These are phyloP conservation scores for Thermoascus crustaceus DNA, from an alignment of 2,329 filamentous ascomycete species.

Conservation along the genomic window DNA sequence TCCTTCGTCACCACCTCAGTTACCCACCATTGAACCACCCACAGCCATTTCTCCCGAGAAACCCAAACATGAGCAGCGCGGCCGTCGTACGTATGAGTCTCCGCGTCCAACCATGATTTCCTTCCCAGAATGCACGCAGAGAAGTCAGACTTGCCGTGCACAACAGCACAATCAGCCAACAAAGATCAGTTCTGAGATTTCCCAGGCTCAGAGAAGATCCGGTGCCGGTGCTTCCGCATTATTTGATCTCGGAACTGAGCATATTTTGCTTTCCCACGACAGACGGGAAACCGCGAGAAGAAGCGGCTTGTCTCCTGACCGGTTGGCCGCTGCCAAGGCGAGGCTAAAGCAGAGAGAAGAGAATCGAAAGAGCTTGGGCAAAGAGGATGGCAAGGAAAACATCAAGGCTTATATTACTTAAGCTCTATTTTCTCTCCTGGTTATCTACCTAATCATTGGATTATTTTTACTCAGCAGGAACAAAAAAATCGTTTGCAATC, in stretches of 20 bases:
- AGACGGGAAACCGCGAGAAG: too few species aligned
- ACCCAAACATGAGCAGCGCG: constrained; percentile 14
- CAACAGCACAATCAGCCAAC: constrained; percentile 7
- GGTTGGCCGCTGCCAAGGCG: constrained; percentile 26
- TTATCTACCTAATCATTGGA: too few species aligned
- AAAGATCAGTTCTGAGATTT: neutral
- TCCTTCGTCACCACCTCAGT: constrained; percentile 26
- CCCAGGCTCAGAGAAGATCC: neutral
- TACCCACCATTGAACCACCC: constrained; percentile 16
- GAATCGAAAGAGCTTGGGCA: constrained; percentile 12
- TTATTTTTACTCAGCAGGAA: too few species aligned
- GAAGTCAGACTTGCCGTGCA: constrained; percentile 13
- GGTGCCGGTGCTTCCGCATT: neutral
- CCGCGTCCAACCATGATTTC: constrained; percentile 20
- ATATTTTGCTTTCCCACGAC: too few species aligned
- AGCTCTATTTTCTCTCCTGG: constrained; percentile 4
- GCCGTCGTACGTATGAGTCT: constrained; percentile 16
- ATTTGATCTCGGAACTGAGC: too few species aligned
- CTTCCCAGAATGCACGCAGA: constrained; percentile 8
- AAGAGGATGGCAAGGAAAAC: constrained; percentile 28
- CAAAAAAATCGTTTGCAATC: too few species aligned
- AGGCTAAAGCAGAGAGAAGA: constrained; percentile 25
- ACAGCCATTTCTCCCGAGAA: constrained; percentile 14
- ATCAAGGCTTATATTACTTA: constrained; percentile 9
- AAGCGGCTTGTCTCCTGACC: constrained; percentile 24